Evolutionary conservation across 176 grass and related monocot genomes (phyloP).

Genomic region (Lolium rigidum): DNA sequence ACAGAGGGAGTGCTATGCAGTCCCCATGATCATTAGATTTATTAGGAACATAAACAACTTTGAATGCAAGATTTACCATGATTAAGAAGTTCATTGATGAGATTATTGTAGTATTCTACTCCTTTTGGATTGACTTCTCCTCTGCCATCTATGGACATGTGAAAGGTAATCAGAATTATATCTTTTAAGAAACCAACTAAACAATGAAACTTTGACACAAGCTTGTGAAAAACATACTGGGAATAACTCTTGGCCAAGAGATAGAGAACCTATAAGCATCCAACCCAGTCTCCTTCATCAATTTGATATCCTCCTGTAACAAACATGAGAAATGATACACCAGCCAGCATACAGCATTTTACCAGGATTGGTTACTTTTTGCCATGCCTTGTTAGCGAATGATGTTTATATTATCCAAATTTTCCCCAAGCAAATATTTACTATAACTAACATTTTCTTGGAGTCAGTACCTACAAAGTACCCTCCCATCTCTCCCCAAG

Average conservation of each 20-base stretch:
- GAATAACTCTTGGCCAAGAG: conserved; percentile 65
- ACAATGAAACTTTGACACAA: background rate
- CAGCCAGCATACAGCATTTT: background rate
- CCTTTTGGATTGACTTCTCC: conserved; percentile 60
- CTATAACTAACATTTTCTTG: background rate
- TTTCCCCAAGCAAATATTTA: background rate
- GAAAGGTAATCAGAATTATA: background rate
- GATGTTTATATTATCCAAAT: background rate
- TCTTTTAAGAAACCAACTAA: conserved; percentile 24
- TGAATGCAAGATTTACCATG: conserved; percentile 36
- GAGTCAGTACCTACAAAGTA: background rate
- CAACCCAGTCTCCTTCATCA: conserved; percentile 50
- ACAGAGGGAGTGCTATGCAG: background rate
- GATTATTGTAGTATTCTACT: conserved; percentile 56
- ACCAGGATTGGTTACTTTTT: background rate
- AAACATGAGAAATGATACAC: conserved; percentile 10
- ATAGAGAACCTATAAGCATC: conserved; percentile 65
- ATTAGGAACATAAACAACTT: conserved; percentile 1
- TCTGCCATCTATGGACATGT: conserved; percentile 48
- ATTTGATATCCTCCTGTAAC: conserved; percentile 58
- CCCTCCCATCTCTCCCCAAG: background rate
- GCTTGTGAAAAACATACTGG: conserved; percentile 35
- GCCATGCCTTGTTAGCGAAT: background rate
- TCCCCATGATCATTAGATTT: background rate
- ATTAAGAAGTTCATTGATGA: conserved; percentile 53